Evolutionary conservation across 352 stramenopile genomes (phyloP).

Genomic region (Phytophthora cryptogea): DNA sequence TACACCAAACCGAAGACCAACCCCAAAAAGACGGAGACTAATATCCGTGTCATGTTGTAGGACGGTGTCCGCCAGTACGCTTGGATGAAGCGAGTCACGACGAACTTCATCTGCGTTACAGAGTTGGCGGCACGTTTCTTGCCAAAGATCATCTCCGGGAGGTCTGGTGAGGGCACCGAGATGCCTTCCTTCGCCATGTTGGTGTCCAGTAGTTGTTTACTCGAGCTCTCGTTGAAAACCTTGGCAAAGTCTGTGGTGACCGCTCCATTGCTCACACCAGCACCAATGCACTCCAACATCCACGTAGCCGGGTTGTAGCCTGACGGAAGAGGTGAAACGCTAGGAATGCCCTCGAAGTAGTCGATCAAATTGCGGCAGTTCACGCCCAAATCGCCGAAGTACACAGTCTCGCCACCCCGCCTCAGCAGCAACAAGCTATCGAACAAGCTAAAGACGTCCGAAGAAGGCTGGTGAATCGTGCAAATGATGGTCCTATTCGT

Average conservation of each 20-base stretch:
- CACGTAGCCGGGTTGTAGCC: conserved; percentile 70
- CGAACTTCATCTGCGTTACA: conserved; percentile 38
- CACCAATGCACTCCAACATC: conserved; percentile 76
- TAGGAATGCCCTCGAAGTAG: conserved; percentile 48
- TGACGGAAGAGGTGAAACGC: conserved; percentile 35
- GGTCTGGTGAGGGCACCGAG: conserved; percentile 26
- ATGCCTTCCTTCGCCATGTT: conserved; percentile 34
- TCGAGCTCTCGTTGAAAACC: conserved; percentile 37
- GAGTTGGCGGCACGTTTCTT: conserved; percentile 34
- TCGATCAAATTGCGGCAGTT: conserved; percentile 37
- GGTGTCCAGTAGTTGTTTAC: conserved; percentile 21
- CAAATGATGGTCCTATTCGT: conserved; percentile 18
- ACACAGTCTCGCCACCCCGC: conserved; percentile 40
- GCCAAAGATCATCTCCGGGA: conserved; percentile 33
- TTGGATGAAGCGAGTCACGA: conserved; percentile 31
- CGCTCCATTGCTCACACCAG: conserved; percentile 30
- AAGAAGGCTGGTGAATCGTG: conserved; percentile 21
- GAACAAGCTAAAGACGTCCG: conserved; percentile 16
- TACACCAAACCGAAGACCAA: conserved; percentile 53
- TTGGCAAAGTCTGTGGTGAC: conserved; percentile 39
- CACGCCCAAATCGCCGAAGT: conserved; percentile 34
- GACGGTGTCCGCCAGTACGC: conserved; percentile 58
- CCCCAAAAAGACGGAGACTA: conserved; percentile 58
- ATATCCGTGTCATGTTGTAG: conserved; percentile 75
- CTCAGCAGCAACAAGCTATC: conserved; percentile 30